Conservation (phyloP, 495 filamentous ascomycete species). For the Penicillium crystallinum region DNA sequence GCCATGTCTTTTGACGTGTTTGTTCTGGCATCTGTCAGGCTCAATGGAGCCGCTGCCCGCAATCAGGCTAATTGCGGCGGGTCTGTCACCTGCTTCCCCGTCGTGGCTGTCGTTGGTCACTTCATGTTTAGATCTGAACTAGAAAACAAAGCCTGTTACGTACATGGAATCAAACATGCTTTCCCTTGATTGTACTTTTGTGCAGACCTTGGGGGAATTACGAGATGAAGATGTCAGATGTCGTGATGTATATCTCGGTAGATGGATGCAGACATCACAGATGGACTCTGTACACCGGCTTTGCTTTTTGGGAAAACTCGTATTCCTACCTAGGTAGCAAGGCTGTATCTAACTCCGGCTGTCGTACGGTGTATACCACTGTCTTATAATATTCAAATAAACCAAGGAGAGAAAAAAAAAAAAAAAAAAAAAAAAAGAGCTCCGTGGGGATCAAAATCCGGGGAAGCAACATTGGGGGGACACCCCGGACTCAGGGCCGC, state of each 20-base stretch:
- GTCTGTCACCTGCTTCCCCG: conserved; percentile 3
- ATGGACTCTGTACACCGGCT: too few relatives aligned
- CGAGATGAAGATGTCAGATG: background rate
- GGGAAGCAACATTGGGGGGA: conserved; percentile 1
- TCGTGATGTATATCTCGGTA: background rate
- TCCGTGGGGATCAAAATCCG: conserved; percentile 1
- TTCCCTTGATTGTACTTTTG: background rate
- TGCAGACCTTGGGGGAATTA: too few relatives aligned
- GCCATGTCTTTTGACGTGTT: background rate
- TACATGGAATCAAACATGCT: background rate
- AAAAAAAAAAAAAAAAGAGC: background rate
- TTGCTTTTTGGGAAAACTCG: too few relatives aligned
- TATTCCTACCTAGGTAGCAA: background rate
- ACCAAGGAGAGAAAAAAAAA: too few relatives aligned
- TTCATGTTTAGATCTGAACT: background rate
- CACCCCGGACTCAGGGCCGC: conserved; percentile 1
- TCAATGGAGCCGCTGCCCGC: background rate
- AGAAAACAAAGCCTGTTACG: background rate
- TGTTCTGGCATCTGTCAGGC: background rate
- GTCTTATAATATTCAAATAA: too few relatives aligned
- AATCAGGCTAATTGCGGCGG: background rate
- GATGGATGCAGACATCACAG: too few relatives aligned
- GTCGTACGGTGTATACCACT: too few relatives aligned
- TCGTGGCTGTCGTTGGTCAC: background rate
- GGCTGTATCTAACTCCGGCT: too few relatives aligned